phyloP scores from a whole-genome alignment of 495 filamentous ascomycete species.

The Penicillium canescens region DNA sequence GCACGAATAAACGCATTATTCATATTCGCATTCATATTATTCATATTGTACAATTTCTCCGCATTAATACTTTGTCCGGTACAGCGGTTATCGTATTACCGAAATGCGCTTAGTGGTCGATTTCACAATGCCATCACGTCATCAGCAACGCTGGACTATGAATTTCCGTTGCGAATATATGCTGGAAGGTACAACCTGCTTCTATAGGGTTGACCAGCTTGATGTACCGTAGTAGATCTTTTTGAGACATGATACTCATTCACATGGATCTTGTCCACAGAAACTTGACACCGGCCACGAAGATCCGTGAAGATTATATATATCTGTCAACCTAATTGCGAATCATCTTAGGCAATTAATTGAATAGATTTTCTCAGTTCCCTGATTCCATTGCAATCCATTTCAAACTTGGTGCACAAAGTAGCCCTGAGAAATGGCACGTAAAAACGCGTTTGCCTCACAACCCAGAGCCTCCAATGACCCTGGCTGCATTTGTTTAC shows the following conservation, averaged over 20 bases:
- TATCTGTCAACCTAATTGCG: conserved; percentile 4
- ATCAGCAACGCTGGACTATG: conserved; percentile 7
- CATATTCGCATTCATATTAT: conserved; percentile 17
- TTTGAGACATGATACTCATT: conserved; percentile 5
- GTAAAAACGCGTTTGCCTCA: conserved; percentile 11
- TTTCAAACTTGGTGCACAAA: conserved; percentile 5
- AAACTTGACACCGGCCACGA: conserved; percentile 2
- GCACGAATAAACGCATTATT: conserved; percentile 1
- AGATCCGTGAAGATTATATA: conserved; percentile 6
- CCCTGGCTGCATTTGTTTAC: conserved; percentile 10
- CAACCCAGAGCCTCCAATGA: neutral
- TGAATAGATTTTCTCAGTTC: conserved; percentile 5
- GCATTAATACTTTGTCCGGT: neutral
- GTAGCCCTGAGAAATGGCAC: conserved; percentile 6
- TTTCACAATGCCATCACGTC: conserved; percentile 7
- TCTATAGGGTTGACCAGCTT: neutral
- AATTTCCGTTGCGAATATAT: conserved; percentile 1
- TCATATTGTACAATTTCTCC: conserved; percentile 6
- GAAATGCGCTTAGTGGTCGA: no score
- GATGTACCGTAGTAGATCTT: neutral
- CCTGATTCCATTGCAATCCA: conserved; percentile 1
- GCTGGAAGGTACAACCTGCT: neutral
- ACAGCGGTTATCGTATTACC: neutral
- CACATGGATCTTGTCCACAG: neutral
- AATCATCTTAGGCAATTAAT: conserved; percentile 5